These are phyloP conservation scores for Eucalyptus sp. DNA, from an alignment of 345 rosid genomes.

Conservation along the genomic window DNA sequence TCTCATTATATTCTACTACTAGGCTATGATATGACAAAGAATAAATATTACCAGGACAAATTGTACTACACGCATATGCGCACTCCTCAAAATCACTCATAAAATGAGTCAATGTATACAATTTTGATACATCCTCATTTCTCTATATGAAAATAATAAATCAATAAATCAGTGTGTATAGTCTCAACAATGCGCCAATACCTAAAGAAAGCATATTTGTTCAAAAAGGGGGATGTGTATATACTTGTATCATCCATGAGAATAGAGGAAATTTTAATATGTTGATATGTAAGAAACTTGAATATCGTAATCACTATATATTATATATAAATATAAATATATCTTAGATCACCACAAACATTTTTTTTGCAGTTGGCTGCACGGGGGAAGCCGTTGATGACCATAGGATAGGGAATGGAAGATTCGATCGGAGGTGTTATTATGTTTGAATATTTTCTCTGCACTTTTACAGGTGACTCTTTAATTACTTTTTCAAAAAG, in stretches of 20 bases:
- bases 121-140: no score
- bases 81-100: background rate
- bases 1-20: background rate
- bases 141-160: background rate
- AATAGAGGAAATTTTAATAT: no score
- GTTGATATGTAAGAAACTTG: no score
- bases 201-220: no score
- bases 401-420: background rate
- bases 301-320: no score
- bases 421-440: background rate
- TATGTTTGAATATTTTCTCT: background rate
- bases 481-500: background rate
- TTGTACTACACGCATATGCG: background rate
- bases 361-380: background rate
- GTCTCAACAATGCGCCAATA: no score
- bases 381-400: background rate
- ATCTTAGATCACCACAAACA: no score
- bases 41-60: no score
- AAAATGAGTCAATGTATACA: background rate
- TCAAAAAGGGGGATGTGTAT: no score
- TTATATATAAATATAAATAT: no score
- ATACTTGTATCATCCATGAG: no score
- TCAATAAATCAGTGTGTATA: no score
- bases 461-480: background rate
- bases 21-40: background rate